A percentile compares a stretch with the other conserved stretches of the same genome.
Conservation (phyloP, 768 basidiomycete genomes). For the Leccinum uliginosum region DNA sequence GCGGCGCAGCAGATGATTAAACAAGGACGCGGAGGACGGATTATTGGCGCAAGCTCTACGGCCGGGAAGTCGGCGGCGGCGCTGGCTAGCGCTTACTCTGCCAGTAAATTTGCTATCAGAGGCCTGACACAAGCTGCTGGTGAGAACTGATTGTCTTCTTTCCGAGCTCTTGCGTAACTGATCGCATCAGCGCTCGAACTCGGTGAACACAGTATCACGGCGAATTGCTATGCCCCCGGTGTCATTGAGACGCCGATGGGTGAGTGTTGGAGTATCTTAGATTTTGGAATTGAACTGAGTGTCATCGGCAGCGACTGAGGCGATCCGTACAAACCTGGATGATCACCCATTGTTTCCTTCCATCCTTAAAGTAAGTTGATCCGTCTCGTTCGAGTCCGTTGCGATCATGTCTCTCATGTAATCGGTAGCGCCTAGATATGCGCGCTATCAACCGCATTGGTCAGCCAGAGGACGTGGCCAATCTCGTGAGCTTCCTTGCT, state of each 20-base stretch:
- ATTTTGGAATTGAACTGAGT: neutral
- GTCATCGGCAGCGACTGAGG: neutral
- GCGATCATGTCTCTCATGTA: neutral
- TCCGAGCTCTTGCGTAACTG: neutral
- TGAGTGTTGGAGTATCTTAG: neutral
- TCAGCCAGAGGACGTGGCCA: neutral
- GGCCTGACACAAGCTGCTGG: conserved; percentile 39
- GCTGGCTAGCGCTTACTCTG: conserved; percentile 21
- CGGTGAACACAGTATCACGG: neutral
- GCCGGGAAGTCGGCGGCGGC: neutral
- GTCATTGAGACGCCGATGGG: neutral
- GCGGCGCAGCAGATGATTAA: neutral
- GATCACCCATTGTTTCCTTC: neutral
- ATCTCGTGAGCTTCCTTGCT: neutral
- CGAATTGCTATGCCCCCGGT: neutral
- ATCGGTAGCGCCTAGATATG: neutral
- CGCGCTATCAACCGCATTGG: neutral
- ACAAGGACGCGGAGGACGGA: neutral
- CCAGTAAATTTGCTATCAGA: conserved; percentile 40
- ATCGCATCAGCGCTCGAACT: neutral
- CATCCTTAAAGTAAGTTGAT: neutral
- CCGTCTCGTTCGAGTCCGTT: neutral
- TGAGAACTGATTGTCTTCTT: conserved; percentile 6
- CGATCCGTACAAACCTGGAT: neutral
- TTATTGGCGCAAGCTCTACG: neutral